These are phyloP conservation scores for Pestalotiopsis fici DNA, from an alignment of 2,329 filamentous ascomycete genomes.

Conservation along the genomic window DNA sequence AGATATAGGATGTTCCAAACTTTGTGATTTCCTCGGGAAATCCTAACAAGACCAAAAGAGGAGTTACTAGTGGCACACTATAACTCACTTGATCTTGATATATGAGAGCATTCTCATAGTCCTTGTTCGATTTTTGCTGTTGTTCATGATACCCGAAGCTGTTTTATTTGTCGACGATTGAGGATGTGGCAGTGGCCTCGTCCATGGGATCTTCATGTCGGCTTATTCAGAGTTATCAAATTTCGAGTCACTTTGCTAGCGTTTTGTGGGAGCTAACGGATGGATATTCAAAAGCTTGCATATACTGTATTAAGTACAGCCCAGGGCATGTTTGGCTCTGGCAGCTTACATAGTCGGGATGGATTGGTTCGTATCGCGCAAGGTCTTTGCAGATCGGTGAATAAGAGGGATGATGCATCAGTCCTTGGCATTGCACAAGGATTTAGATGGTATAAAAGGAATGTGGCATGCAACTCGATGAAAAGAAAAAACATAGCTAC, in stretches of 20 bases:
- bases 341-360: background rate
- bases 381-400: no score
- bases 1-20: conserved; percentile 58
- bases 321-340: background rate
- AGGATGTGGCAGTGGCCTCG: background rate
- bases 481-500: no score
- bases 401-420: no score
- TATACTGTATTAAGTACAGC: background rate
- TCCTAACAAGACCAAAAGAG: conserved; percentile 60
- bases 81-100: background rate
- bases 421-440: no score
- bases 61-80: conserved; percentile 21
- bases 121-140: conserved; percentile 6
- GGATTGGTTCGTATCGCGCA: no score
- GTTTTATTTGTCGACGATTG: background rate
- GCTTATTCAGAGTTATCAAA: background rate
- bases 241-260: background rate
- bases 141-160: conserved; percentile 17
- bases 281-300: background rate
- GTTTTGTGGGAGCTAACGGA: background rate
- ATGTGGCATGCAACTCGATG: no score
- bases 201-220: background rate
- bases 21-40: conserved; percentile 73
- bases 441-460: no score
- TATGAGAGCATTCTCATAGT: background rate